These are phyloP conservation scores for Melampsora medusae DNA, from an alignment of 1,284 basidiomycete species.

Conservation along the genomic window DNA sequence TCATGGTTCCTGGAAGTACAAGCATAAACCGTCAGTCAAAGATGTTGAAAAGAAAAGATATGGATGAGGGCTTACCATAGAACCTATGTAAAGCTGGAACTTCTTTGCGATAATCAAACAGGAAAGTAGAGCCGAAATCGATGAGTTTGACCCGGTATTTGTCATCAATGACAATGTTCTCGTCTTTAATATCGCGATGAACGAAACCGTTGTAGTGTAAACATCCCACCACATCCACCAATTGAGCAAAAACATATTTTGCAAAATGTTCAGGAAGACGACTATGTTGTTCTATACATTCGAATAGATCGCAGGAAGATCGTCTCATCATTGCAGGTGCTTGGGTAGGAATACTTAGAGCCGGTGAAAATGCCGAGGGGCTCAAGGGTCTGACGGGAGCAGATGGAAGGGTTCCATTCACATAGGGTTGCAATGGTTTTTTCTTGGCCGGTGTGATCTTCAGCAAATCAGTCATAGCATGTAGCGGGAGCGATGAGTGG, in stretches of 20 bases:
- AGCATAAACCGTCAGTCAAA: slow-evolving; percentile 45
- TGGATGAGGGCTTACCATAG: not conserved
- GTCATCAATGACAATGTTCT: slow-evolving; percentile 53
- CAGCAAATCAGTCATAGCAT: slow-evolving; percentile 6
- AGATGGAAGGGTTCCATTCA: not conserved
- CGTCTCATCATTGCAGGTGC: slow-evolving; percentile 49
- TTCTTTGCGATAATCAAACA: slow-evolving; percentile 51
- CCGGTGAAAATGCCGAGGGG: slow-evolving; percentile 1
- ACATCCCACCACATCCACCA: slow-evolving; percentile 53
- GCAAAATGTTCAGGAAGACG: slow-evolving; percentile 51
- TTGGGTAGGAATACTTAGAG: slow-evolving; percentile 19
- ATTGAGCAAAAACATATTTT: slow-evolving; percentile 54
- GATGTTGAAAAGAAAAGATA: not conserved
- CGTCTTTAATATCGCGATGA: slow-evolving; percentile 56
- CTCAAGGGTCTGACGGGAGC: not conserved
- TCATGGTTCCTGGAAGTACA: slow-evolving; percentile 52
- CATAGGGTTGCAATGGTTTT: slow-evolving; percentile 1
- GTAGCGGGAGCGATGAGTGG: slow-evolving; percentile 35
- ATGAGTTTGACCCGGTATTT: slow-evolving; percentile 53
- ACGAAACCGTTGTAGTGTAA: slow-evolving; percentile 52
- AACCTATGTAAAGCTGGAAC: slow-evolving; percentile 24
- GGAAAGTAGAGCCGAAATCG: slow-evolving; percentile 53
- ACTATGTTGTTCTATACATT: slow-evolving; percentile 53
- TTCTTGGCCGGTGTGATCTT: slow-evolving; percentile 1
- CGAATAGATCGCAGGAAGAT: slow-evolving; percentile 52